Evolutionary conservation across 2,329 filamentous ascomycete genomes (phyloP).

Genomic region (Eutypella sp.): DNA sequence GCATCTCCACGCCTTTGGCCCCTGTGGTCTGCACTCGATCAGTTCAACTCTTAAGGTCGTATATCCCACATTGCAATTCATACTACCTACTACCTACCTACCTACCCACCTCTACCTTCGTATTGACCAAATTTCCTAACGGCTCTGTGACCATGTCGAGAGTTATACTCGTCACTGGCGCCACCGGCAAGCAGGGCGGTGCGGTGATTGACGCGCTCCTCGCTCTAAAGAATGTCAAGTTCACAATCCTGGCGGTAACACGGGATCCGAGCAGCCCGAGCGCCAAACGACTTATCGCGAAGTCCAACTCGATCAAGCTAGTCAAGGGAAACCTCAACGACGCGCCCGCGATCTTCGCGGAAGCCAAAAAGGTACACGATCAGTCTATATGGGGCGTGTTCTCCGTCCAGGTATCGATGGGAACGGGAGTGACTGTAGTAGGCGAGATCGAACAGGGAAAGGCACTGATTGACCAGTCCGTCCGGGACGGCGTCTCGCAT

Average conservation of each 20-base stretch:
- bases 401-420: conserved; percentile 42
- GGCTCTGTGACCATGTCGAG: conserved; percentile 21
- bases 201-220: conserved; percentile 39
- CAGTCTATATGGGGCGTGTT: conserved; percentile 54
- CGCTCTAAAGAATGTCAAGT: conserved; percentile 11
- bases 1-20: too few relatives aligned
- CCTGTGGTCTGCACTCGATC: too few relatives aligned
- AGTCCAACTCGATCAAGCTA: conserved; percentile 35
- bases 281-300: conserved; percentile 42
- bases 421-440: conserved; percentile 30
- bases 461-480: conserved; percentile 50
- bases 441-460: conserved; percentile 48
- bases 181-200: conserved; percentile 44
- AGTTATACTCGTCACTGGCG: conserved; percentile 38
- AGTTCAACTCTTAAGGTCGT: too few relatives aligned
- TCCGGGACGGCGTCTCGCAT: conserved; percentile 50
- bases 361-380: conserved; percentile 14
- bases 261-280: conserved; percentile 42
- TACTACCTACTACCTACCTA: too few relatives aligned
- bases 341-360: conserved; percentile 41
- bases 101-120: too few relatives aligned
- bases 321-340: conserved; percentile 51
- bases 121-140: too few relatives aligned
- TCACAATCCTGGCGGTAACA: conserved; percentile 53
- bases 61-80: too few relatives aligned